Base-by-base conservation (phyloP, 2,329 filamentous ascomycete species). In the Aspergillus versicolor region DNA sequence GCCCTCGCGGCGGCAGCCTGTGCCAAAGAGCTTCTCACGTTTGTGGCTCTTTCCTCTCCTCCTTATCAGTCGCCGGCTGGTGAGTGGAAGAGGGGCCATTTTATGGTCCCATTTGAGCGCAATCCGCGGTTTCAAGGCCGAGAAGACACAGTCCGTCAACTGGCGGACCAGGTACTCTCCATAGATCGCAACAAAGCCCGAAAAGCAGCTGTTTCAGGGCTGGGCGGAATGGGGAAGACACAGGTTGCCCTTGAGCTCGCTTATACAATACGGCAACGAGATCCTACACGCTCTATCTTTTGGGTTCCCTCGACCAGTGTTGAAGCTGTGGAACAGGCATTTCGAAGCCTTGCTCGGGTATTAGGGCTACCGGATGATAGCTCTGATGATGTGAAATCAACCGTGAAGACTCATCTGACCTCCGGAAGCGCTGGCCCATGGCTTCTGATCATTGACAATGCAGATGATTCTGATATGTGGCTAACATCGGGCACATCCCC, bases 221-320 rank as follows among this genome's bases (percentile, higher is more conserved):
- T 63, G 5, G 61, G 61, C 3, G 61, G 59, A 0, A 49, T 59
- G 1, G 53, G 67, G 21, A 70, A 70, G 44, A 62, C 67, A 4
- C 67, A 70, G 41, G 34, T 70, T 22, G 67, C 66, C 2, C 61
- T 70, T 37, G 65, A 69, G 38, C 56, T 65, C 17, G 61, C 62
- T 11, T 63, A 68, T 46, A 60, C 53, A 3, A 38, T 63, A n/a
- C 59, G 49, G 6, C 17, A 37, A 3, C 15, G 4, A n/a, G 27
- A 52, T 2, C 15, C 15, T 13, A 54, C 64, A 5, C 22, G 30
- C 32, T 70, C 62, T 19, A 51, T 68, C 4, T 70, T 71, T 47
- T 71, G 68, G 68, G 48, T 70, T 19, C 63, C 65, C 46, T 64
- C 63, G 27, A 66, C 61, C 22, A 70, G 56, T 54, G 41, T 47